phyloP scores from a whole-genome alignment of 1,139 yeast species.

The Hansenula sp. region DNA sequence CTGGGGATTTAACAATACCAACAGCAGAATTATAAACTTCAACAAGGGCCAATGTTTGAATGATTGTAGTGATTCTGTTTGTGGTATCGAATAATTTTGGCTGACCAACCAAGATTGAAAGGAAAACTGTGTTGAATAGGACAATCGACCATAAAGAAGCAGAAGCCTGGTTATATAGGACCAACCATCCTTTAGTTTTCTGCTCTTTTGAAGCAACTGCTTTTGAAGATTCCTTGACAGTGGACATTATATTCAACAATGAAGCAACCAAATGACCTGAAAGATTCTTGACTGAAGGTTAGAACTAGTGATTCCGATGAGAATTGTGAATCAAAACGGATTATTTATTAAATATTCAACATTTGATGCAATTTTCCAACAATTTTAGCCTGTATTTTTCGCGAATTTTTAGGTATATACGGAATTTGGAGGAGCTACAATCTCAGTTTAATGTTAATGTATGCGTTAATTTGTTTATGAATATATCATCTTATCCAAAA shows the following conservation, averaged over 20 bases:
- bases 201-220: neutral
- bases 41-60: slow-evolving; percentile 80
- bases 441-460: too few relatives aligned
- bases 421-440: too few relatives aligned
- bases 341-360: too few relatives aligned
- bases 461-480: too few relatives aligned
- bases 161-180: slow-evolving; percentile 62
- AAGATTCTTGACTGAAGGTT: too few relatives aligned
- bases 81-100: slow-evolving; percentile 60
- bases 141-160: slow-evolving; percentile 67
- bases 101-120: slow-evolving; percentile 42
- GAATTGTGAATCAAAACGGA: too few relatives aligned
- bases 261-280: too few relatives aligned
- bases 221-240: neutral
- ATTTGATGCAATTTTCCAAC: too few relatives aligned
- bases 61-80: slow-evolving; percentile 52
- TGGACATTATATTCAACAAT: neutral
- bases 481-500: too few relatives aligned
- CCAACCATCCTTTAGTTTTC: slow-evolving; percentile 15
- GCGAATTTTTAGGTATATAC: too few relatives aligned
- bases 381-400: too few relatives aligned
- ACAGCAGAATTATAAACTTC: slow-evolving; percentile 76
- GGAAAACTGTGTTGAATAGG: slow-evolving; percentile 41
- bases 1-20: slow-evolving; percentile 82
- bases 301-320: too few relatives aligned